Percentiles rank a stretch among this genome's conserved stretches.
phyloP scores from a whole-genome alignment of 495 filamentous ascomycete genomes.

The Amphirosellinia nigrospora region DNA sequence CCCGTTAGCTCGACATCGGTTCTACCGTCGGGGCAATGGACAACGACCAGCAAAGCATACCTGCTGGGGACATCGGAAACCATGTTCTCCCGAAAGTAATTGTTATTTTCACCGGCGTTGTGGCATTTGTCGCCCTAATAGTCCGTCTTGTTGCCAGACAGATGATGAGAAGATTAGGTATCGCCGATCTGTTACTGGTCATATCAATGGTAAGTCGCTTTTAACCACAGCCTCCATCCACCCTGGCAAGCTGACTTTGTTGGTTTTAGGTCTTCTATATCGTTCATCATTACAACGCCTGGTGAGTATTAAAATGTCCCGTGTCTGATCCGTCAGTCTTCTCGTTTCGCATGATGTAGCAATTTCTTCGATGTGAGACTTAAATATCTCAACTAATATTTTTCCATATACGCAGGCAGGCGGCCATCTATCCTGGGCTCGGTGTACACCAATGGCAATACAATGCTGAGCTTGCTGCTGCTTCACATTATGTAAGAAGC shows the following conservation, averaged over 20 bases:
- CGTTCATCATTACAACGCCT: conserved; percentile 18
- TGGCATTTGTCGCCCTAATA: background rate
- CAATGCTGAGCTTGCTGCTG: conserved; percentile 8
- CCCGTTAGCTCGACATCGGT: conserved; percentile 3
- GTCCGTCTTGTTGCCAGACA: conserved; percentile 14
- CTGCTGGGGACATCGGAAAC: conserved; percentile 19
- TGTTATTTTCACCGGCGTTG: conserved; percentile 5
- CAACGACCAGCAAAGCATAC: background rate
- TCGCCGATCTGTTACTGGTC: conserved; percentile 17
- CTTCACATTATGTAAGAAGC: conserved; percentile 23
- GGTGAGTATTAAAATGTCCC: too few relatives aligned
- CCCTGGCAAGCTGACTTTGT: background rate
- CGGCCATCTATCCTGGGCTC: conserved; percentile 13
- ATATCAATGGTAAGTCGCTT: conserved; percentile 13
- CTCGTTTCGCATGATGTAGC: too few relatives aligned
- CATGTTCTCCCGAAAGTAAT: conserved; percentile 17
- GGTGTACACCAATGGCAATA: conserved; percentile 19
- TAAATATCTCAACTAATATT: too few relatives aligned
- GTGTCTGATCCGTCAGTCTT: too few relatives aligned
- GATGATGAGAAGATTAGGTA: conserved; percentile 10
- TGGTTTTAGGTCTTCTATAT: conserved; percentile 11
- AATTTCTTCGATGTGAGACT: too few relatives aligned
- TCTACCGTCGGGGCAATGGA: conserved; percentile 13
- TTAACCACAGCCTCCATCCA: background rate
- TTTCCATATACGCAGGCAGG: background rate